phyloP scores from a whole-genome alignment of 371 early-diverging fungal genomes.

The Zopfochytrium polystomum region DNA sequence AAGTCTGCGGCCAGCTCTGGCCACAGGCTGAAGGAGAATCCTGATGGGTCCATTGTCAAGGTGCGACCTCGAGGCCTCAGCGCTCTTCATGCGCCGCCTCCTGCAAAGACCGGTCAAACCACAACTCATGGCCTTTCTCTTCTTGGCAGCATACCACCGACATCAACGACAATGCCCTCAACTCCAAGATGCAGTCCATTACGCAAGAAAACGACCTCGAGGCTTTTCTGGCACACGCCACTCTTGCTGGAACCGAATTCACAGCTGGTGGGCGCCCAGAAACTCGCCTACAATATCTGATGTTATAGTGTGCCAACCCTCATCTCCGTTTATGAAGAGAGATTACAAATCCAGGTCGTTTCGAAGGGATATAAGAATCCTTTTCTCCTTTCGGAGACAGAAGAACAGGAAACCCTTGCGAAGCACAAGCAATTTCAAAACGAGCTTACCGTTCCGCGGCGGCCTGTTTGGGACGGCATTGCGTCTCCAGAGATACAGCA shows the following conservation, averaged over 20 bases:
- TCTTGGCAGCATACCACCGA: constrained; percentile 95
- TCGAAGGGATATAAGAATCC: constrained; percentile 68
- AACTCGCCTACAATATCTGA: too few species aligned
- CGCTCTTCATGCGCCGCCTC: too few species aligned
- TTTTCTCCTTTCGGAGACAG: constrained; percentile 71
- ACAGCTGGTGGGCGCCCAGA: constrained; percentile 91
- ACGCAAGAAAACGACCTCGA: constrained; percentile 96
- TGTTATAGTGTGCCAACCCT: too few species aligned
- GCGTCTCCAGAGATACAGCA: constrained; percentile 85
- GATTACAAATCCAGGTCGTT: constrained; percentile 82
- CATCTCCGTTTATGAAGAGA: constrained; percentile 49
- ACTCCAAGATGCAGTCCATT: constrained; percentile 85
- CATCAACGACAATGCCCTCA: constrained; percentile 68
- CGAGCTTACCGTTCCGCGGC: constrained; percentile 53
- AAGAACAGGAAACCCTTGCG: constrained; percentile 69
- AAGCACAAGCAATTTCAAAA: constrained; percentile 74
- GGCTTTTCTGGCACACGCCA: constrained; percentile 91
- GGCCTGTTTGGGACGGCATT: constrained; percentile 85
- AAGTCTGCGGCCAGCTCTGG: constrained; percentile 60
- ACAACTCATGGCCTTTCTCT: too few species aligned
- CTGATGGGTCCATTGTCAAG: constrained; percentile 44
- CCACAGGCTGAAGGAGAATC: constrained; percentile 36
- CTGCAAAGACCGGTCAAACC: too few species aligned
- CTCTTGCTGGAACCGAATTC: constrained; percentile 92
- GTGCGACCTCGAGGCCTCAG: not conserved